A percentile compares a stretch with the other conserved stretches of the same genome.
Conservation (phyloP, 441 rosid species). For the Brassica balearica region DNA sequence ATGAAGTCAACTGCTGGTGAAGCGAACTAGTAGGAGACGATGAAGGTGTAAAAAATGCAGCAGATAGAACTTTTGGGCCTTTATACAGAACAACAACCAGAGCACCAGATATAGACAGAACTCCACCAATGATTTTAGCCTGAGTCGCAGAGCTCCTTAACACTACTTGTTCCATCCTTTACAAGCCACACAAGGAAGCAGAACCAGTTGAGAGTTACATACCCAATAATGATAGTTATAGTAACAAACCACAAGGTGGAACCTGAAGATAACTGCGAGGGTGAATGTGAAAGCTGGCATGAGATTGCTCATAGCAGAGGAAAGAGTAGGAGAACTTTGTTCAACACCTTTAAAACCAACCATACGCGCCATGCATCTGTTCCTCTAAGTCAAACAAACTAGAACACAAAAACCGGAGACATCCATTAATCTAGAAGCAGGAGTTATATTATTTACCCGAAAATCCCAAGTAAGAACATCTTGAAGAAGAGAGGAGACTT, state of each 20-base stretch:
- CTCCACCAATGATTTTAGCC: slow-evolving; percentile 64
- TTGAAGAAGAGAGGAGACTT: slow-evolving; percentile 49
- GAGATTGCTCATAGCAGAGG: slow-evolving; percentile 44
- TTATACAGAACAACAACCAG: slow-evolving; percentile 58
- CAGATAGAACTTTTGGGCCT: slow-evolving; percentile 46
- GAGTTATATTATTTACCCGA: slow-evolving; percentile 43
- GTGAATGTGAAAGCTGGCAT: slow-evolving; percentile 57
- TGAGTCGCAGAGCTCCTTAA: slow-evolving; percentile 53
- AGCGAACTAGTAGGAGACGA: neutral
- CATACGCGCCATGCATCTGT: slow-evolving; percentile 29
- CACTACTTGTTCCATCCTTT: slow-evolving; percentile 60
- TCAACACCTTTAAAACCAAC: slow-evolving; percentile 38
- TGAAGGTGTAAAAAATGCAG: neutral
- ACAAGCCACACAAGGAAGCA: neutral
- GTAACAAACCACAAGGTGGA: neutral
- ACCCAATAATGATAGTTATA: neutral
- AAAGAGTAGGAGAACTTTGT: slow-evolving; percentile 37
- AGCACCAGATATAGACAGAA: slow-evolving; percentile 65
- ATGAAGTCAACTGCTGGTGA: slow-evolving; percentile 16
- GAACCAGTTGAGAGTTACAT: neutral
- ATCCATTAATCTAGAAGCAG: neutral
- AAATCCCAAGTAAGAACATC: slow-evolving; percentile 46
- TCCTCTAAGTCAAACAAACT: slow-evolving; percentile 12
- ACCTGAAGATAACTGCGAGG: slow-evolving; percentile 64
- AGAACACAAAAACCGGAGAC: neutral